These are phyloP conservation scores for Agaricus subrufescens DNA, from an alignment of 768 basidiomycete species.

Conservation along the genomic window DNA sequence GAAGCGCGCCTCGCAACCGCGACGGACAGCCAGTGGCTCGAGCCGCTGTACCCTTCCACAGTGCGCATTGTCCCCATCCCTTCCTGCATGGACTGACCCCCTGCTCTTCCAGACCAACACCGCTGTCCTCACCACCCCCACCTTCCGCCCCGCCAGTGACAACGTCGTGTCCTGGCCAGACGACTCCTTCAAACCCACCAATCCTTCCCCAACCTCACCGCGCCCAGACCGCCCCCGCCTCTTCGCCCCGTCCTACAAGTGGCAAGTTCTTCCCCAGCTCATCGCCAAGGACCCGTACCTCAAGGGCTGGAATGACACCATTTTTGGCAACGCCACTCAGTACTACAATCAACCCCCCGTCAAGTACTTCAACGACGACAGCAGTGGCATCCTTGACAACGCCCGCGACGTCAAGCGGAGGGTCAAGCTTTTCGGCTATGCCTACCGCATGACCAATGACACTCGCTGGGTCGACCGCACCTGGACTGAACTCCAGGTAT, in stretches of 20 bases:
- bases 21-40: conserved; percentile 73
- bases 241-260: conserved; percentile 89
- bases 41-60: conserved; percentile 85
- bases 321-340: conserved; percentile 83
- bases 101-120: conserved; percentile 45
- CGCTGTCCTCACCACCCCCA: conserved; percentile 65
- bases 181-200: conserved; percentile 70
- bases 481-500: conserved; percentile 78
- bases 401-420: conserved; percentile 87
- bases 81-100: background rate
- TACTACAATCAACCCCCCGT: conserved; percentile 64
- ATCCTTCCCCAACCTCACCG: conserved; percentile 51
- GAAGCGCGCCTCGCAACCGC: conserved; percentile 69
- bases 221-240: conserved; percentile 85
- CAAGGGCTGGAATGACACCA: conserved; percentile 82
- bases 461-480: conserved; percentile 87
- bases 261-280: conserved; percentile 73
- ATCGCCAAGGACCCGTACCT: conserved; percentile 86
- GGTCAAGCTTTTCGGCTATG: conserved; percentile 91
- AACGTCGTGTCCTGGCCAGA: conserved; percentile 59
- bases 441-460: conserved; percentile 86
- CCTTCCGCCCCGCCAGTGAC: conserved; percentile 57
- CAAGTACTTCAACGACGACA: conserved; percentile 69
- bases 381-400: conserved; percentile 88
- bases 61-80: conserved; percentile 45